Conservation (phyloP, 208 protist genomes). For the Acanthamoeba triangularis region DNA sequence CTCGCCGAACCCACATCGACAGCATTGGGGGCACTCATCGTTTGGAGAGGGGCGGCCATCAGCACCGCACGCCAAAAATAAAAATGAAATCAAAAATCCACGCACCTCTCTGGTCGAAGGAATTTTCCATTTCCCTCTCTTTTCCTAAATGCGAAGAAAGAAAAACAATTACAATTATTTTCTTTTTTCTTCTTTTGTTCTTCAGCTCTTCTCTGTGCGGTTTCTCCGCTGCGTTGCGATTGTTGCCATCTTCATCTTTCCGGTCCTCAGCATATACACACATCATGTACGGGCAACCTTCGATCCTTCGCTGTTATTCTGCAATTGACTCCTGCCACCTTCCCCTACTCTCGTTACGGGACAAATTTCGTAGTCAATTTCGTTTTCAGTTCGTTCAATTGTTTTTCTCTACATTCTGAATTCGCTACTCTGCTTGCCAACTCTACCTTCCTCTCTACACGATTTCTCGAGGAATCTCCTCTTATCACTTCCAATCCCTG, state of each 20-base stretch:
- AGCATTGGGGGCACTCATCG: not conserved
- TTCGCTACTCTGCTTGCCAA: not conserved
- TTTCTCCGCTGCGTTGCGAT: not conserved
- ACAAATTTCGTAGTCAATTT: too few relatives aligned
- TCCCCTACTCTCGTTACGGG: too few relatives aligned
- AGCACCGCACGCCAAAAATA: too few relatives aligned
- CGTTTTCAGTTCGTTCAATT: not conserved
- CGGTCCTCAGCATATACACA: not conserved
- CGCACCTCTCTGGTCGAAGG: too few relatives aligned
- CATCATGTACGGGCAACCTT: not conserved
- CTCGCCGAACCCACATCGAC: not conserved
- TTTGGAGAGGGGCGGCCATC: not conserved
- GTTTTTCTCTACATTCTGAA: not conserved
- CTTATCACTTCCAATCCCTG: not conserved
- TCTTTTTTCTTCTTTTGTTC: constrained; percentile 4
- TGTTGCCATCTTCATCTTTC: not conserved
- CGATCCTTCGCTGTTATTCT: too few relatives aligned
- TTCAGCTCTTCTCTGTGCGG: not conserved
- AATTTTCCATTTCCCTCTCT: too few relatives aligned
- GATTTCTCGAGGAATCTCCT: not conserved
- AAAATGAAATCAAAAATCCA: too few relatives aligned
- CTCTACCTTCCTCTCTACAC: not conserved
- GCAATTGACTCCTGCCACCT: too few relatives aligned
- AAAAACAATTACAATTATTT: not conserved
- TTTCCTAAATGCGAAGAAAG: not conserved